phyloP scores from a whole-genome alignment of 148 eudicot genomes.

The Vaccinium vitisidaea region DNA sequence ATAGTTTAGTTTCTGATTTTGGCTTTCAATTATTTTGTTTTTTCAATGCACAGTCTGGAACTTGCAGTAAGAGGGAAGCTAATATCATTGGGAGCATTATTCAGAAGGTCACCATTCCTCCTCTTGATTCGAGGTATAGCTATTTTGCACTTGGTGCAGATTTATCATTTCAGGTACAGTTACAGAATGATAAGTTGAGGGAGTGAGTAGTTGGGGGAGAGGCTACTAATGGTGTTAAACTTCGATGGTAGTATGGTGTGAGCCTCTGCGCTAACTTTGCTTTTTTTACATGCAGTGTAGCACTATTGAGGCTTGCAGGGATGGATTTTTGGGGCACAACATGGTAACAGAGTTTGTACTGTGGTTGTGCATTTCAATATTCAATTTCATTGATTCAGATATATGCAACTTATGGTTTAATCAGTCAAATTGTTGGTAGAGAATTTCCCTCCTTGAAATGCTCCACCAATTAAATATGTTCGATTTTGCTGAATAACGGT shows the following conservation, averaged over 20 bases:
- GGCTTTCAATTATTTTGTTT: not conserved
- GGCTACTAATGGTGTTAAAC: not conserved
- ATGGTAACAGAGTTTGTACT: slow-evolving; percentile 44
- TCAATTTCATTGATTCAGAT: no score
- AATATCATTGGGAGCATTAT: slow-evolving; percentile 77
- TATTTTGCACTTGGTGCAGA: not conserved
- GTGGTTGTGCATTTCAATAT: not conserved
- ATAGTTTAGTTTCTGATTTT: not conserved
- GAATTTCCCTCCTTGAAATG: not conserved
- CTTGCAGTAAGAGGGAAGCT: slow-evolving; percentile 82
- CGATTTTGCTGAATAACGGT: not conserved
- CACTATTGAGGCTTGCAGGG: slow-evolving; percentile 73
- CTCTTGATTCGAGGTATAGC: slow-evolving; percentile 70
- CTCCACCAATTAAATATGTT: not conserved
- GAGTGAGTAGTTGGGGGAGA: not conserved
- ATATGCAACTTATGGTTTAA: no score
- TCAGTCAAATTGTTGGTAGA: no score
- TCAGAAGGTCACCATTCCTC: slow-evolving; percentile 70
- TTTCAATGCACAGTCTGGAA: slow-evolving; percentile 55
- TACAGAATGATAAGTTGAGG: not conserved
- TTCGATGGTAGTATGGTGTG: not conserved
- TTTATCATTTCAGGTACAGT: not conserved
- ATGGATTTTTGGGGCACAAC: slow-evolving; percentile 97
- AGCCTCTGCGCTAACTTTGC: not conserved
- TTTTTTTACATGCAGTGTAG: slow-evolving; percentile 59